These are phyloP conservation scores for Oldenlandia corymbosa DNA, from an alignment of 257 asterid species.

Conservation along the genomic window DNA sequence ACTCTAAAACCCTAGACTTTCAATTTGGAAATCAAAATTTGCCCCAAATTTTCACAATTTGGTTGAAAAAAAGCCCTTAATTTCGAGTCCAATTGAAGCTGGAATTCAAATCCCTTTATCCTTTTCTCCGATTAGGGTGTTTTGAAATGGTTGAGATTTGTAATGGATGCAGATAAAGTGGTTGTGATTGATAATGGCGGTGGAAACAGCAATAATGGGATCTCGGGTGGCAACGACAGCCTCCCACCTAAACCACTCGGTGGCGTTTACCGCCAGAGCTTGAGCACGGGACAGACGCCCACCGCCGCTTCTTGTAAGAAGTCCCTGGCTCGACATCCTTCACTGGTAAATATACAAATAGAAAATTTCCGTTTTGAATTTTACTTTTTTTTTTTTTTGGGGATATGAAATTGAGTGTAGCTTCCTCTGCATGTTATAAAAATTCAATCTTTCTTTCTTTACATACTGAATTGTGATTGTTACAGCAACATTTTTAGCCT, in stretches of 20 bases:
- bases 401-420: background rate
- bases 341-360: conserved; percentile 43
- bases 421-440: background rate
- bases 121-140: background rate
- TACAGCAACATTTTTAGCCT: background rate
- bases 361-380: background rate
- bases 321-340: conserved; percentile 58
- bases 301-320: conserved; percentile 29
- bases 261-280: conserved; percentile 38
- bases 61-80: background rate
- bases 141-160: conserved; percentile 56
- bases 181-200: conserved; percentile 32
- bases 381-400: background rate
- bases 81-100: background rate
- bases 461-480: background rate
- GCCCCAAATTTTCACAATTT: background rate
- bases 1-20: conserved; percentile 18
- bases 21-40: background rate
- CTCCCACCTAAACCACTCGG: conserved; percentile 64
- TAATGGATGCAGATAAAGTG: conserved; percentile 76
- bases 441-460: background rate
- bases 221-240: conserved; percentile 45
- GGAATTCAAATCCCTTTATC: background rate
- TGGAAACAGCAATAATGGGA: conserved; percentile 24
- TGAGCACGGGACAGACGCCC: conserved; percentile 33